phyloP scores from a whole-genome alignment of 2,329 filamentous ascomycete species.

The Colletotrichum trifolii region DNA sequence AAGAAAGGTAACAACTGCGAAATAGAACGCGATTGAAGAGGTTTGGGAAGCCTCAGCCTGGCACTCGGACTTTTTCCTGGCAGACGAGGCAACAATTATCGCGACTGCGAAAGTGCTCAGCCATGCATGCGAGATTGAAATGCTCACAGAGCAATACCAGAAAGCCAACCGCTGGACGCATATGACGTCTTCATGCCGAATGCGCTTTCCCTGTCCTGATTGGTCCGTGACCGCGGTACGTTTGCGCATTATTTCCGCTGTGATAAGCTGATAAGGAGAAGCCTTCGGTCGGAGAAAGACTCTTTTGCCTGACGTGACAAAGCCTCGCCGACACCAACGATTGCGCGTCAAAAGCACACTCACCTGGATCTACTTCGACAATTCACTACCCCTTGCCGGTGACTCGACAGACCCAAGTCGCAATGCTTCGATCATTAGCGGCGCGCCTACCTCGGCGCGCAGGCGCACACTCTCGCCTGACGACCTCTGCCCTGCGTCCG shows the following conservation, averaged over 20 bases:
- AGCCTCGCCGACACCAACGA: conserved; percentile 8
- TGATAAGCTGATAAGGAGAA: conserved; percentile 33
- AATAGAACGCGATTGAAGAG: too few species aligned
- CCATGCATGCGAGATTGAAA: too few species aligned
- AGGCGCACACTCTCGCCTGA: conserved; percentile 10
- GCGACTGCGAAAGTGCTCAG: too few species aligned
- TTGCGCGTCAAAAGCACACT: too few species aligned
- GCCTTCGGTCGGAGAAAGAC: background rate
- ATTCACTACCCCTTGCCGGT: background rate
- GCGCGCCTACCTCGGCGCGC: conserved; percentile 35
- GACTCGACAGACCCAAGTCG: conserved; percentile 5
- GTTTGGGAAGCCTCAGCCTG: too few species aligned
- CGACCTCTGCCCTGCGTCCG: conserved; percentile 14
- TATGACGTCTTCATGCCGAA: conserved; percentile 29
- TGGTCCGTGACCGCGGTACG: conserved; percentile 7
- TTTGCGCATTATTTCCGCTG: conserved; percentile 7
- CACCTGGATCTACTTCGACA: conserved; percentile 16
- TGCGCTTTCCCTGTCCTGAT: conserved; percentile 15
- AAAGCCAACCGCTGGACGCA: background rate
- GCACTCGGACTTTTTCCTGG: too few species aligned
- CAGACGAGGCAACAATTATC: too few species aligned
- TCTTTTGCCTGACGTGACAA: too few species aligned
- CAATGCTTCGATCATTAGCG: conserved; percentile 38
- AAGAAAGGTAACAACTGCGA: too few species aligned
- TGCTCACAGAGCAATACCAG: too few species aligned